Evolutionary conservation across 495 filamentous ascomycete genomes (phyloP), one percentile per base, ranked within the genome.

Genomic region (Lasiosphaeria miniovina): DNA sequence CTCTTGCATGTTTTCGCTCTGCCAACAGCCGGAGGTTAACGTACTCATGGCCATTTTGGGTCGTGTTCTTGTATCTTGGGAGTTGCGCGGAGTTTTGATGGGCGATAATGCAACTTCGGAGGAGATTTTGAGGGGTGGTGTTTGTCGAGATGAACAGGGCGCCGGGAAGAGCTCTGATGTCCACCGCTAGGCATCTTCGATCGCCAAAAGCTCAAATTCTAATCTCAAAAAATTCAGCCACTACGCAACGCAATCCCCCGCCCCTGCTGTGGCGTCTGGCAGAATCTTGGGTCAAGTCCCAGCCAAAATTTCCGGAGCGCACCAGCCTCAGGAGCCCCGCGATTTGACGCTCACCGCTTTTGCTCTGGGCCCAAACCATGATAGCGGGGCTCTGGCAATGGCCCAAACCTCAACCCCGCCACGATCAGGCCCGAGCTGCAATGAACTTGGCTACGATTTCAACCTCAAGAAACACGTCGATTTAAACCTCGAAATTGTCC

Each of bases 31-130:
- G 17, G 46, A 6, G n/a, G 43, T 46, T 9, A n/a, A 46, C 74
- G 36, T 72, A 77, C 79, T 80, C 71, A 82, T 62, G 59, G 78
- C 74, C 79, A 82, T 82, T 7, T 74, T 80, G 65, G 49, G 54
- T 24, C 57, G n/a, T 58, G 45, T 7, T 64, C 55, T n/a, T 45
- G 43, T 52, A 54, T 38, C 33, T 51, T 46, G 32, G 36, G 55
- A 34, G 35, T 24, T 55, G 57, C 45, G 38, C 34, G 52, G 24
- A 49, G n/a, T 17, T 45, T 60, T 58, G 52, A 53, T 34, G 49
- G 57, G 54, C 32, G 51, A 17, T 12, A 11, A 46, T 48, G 58
- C 54, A 57, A 55, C 35, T 63, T 50, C 46, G 38, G 34, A 17
- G 50, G 48, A 52, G 36, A 36, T 55, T 51, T 10, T 57, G 62